Conservation (phyloP, 805 yeast genomes). For the Maudiozyma serrabonitensis region DNA sequence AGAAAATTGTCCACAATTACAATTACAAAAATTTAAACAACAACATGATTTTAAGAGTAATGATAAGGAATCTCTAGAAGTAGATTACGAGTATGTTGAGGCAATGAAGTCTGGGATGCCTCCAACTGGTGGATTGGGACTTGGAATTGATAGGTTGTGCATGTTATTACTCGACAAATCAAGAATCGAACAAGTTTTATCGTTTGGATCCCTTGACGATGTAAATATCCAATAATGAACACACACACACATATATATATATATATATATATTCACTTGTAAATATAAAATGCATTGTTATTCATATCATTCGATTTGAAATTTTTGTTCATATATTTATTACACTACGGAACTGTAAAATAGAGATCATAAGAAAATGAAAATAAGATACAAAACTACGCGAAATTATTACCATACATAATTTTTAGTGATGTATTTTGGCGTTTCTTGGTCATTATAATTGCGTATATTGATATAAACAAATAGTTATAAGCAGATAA, state of each 20-base stretch:
- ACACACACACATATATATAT: neutral
- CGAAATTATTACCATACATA: too few relatives aligned
- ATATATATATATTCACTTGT: neutral
- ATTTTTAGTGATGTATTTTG: too few relatives aligned
- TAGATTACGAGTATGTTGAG: constrained; percentile 57
- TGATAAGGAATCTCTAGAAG: constrained; percentile 47
- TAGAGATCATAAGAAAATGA: too few relatives aligned
- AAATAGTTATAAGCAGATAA: too few relatives aligned
- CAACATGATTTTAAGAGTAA: constrained; percentile 39
- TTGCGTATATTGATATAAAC: too few relatives aligned
- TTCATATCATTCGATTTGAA: too few relatives aligned
- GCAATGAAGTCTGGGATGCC: constrained; percentile 91
- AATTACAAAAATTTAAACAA: constrained; percentile 46
- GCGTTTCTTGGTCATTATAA: too few relatives aligned
- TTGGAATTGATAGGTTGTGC: constrained; percentile 82
- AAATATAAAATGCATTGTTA: neutral
- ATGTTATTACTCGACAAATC: constrained; percentile 61
- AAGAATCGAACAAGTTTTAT: constrained; percentile 65
- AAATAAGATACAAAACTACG: too few relatives aligned
- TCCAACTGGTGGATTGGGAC: constrained; percentile 97
- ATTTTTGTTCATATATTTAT: too few relatives aligned
- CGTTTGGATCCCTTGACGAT: constrained; percentile 67
- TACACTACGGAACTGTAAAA: too few relatives aligned
- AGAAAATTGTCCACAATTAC: constrained; percentile 79
- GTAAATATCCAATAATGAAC: constrained; percentile 32